Percentiles rank a stretch among this genome's conserved stretches.
phyloP scores from a whole-genome alignment of 257 asterid species.

The Rauvolfia tetraphylla region DNA sequence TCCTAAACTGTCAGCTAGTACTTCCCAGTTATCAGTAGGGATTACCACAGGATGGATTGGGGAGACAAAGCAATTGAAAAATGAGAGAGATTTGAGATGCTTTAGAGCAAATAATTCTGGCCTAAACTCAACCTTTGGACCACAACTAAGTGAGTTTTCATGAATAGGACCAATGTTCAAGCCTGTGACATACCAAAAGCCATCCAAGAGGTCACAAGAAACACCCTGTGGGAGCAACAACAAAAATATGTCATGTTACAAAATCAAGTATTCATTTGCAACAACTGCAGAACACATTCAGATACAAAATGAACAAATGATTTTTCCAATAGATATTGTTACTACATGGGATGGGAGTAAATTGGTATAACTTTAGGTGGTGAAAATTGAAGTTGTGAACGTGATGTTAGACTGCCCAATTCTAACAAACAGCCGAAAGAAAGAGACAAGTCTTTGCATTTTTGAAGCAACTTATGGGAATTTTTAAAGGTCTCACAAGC shows the following conservation, averaged over 20 bases:
- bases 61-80: constrained; percentile 63
- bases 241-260: constrained; percentile 2
- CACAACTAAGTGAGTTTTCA: constrained; percentile 85
- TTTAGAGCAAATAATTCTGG: constrained; percentile 49
- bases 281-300: neutral
- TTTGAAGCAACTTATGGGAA: neutral
- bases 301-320: neutral
- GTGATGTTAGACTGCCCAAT: neutral
- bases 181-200: constrained; percentile 83
- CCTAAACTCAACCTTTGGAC: constrained; percentile 46
- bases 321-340: neutral
- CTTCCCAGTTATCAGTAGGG: constrained; percentile 57
- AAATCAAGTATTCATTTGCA: neutral
- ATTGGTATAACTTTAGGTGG: neutral
- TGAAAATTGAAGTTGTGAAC: neutral
- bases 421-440: neutral
- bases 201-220: constrained; percentile 78
- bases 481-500: neutral
- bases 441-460: constrained; percentile 1
- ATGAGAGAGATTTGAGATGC: constrained; percentile 68
- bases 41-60: constrained; percentile 39
- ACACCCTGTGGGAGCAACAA: constrained; percentile 63
- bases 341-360: neutral
- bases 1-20: constrained; percentile 44
- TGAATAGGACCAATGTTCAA: constrained; percentile 75